A percentile compares a stretch with the other conserved stretches of the same genome.
Conservation (phyloP, 2,329 filamentous ascomycete genomes). For the Grosmannia huntii region DNA sequence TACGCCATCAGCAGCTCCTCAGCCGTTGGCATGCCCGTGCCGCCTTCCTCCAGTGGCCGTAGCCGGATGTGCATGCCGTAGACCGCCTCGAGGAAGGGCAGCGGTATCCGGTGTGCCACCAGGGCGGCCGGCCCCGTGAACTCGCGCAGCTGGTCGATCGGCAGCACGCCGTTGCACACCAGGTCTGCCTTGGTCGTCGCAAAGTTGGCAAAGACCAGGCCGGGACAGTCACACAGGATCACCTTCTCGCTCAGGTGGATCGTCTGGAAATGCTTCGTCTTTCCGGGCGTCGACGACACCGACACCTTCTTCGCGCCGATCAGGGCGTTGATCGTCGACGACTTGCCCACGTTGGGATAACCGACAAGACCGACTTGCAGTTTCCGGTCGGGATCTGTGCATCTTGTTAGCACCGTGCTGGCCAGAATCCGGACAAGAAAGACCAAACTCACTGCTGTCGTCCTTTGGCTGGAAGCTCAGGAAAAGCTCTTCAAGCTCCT, state of each 20-base stretch:
- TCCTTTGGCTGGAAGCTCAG: constrained; percentile 52
- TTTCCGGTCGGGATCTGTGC: constrained; percentile 42
- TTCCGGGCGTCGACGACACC: constrained; percentile 91
- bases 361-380: constrained; percentile 88
- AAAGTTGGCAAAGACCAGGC: constrained; percentile 97
- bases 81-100: constrained; percentile 77
- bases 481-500: constrained; percentile 85
- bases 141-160: constrained; percentile 92
- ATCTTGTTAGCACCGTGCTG: not conserved
- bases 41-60: constrained; percentile 78
- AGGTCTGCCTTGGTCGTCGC: constrained; percentile 92
- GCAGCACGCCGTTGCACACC: constrained; percentile 86
- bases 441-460: constrained; percentile 25
- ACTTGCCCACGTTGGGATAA: constrained; percentile 98
- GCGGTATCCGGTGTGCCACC: constrained; percentile 74
- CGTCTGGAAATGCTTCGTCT: constrained; percentile 99
- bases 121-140: constrained; percentile 77
- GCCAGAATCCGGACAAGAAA: too few species aligned
- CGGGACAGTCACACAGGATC: constrained; percentile 91
- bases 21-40: constrained; percentile 73
- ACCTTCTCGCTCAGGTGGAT: constrained; percentile 86
- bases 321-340: constrained; percentile 97
- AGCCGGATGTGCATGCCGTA: constrained; percentile 86
- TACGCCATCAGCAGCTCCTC: constrained; percentile 79
- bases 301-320: constrained; percentile 98